Percentiles rank a stretch among this genome's conserved stretches.
Evolutionary conservation across 2,329 filamentous ascomycete species (phyloP).

Genomic region (Diaporthe aspalathi): DNA sequence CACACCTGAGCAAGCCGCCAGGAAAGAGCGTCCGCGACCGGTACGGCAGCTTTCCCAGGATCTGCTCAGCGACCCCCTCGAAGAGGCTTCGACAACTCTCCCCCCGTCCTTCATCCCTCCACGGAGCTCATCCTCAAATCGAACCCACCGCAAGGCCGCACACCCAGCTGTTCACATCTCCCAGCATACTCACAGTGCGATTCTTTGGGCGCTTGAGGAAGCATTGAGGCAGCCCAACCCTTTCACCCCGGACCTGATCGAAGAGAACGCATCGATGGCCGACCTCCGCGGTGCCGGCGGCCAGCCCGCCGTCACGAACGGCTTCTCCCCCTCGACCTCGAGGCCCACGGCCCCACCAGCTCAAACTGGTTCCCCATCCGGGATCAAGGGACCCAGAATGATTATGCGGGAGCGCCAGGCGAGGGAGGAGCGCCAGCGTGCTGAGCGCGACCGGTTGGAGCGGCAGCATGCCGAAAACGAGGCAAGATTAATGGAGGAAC

Average conservation of each 20-base stretch:
- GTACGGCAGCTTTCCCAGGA: slow-evolving; percentile 60
- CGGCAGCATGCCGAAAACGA: slow-evolving; percentile 70
- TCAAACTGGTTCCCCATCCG: slow-evolving; percentile 67
- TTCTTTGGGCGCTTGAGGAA: slow-evolving; percentile 93
- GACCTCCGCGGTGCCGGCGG: slow-evolving; percentile 75
- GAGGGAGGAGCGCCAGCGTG: slow-evolving; percentile 71
- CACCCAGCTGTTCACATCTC: slow-evolving; percentile 75
- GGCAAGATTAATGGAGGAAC: slow-evolving; percentile 64
- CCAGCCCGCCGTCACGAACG: slow-evolving; percentile 65
- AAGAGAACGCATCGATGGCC: slow-evolving; percentile 94
- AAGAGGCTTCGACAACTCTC: slow-evolving; percentile 49
- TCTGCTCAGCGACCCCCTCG: slow-evolving; percentile 57
- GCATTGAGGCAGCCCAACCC: slow-evolving; percentile 83
- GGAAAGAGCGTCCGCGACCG: slow-evolving; percentile 42
- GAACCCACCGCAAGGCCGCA: slow-evolving; percentile 50
- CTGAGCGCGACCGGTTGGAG: slow-evolving; percentile 73
- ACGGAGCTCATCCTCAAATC: slow-evolving; percentile 48
- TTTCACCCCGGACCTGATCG: slow-evolving; percentile 85
- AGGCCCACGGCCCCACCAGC: slow-evolving; percentile 61
- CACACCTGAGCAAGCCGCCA: slow-evolving; percentile 17
- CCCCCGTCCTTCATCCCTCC: slow-evolving; percentile 47
- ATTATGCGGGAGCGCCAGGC: slow-evolving; percentile 90
- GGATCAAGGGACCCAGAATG: slow-evolving; percentile 85
- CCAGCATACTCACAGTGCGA: slow-evolving; percentile 85
- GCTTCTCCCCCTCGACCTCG: slow-evolving; percentile 60